Base-by-base conservation (phyloP, 805 yeast genomes). In the Maudiozyma saulgeensis region DNA sequence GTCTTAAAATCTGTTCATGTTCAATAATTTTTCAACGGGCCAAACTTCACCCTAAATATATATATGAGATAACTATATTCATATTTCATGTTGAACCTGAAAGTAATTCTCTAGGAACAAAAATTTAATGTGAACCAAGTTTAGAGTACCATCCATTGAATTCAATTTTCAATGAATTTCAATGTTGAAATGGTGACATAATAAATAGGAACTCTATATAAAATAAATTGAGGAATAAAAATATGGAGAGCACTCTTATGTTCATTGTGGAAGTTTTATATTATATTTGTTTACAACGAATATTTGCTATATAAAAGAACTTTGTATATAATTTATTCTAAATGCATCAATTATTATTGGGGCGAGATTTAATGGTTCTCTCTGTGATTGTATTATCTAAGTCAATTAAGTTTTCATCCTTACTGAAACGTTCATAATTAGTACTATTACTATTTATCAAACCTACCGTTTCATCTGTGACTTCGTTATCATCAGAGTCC, bases 271-370 rank as follows among this genome's bases (percentile, higher is more conserved):
- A 28, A 6, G 84, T 79, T 66, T 77, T 72, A 64, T 76, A 80
- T 28, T 84, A 73, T 21, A 21, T 21, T 21, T 21, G 23, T 63
- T 81, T 84, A 19, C 62, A 53, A 63, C 81, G 61, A 60, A 85
- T 85, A 52, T 80, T 82, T 53, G 84, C 79, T 59, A 74, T 66
- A 72, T 80, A 80, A 28, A 28, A 4, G 32, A 28, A 28, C 9
- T 28, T 2, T 28, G 12, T 28, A 28, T 15, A 73, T 41, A 15
- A 75, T 70, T 56, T 75, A 63, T 56, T 66, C 53, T 70, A 66
- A 60, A 82, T 77, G 67, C 75, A 78, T 61, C 87, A 87, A 66
- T 28, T 28, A 11, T 28, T 28, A 28, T 28, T 28, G 32, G 32
- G 32, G 12, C 21, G 40, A 37, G 40, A 37, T 37, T n/a, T 18